Evolutionary conservation across 306 rosid species (phyloP).

Genomic region (Astragalus glycyphyllos): DNA sequence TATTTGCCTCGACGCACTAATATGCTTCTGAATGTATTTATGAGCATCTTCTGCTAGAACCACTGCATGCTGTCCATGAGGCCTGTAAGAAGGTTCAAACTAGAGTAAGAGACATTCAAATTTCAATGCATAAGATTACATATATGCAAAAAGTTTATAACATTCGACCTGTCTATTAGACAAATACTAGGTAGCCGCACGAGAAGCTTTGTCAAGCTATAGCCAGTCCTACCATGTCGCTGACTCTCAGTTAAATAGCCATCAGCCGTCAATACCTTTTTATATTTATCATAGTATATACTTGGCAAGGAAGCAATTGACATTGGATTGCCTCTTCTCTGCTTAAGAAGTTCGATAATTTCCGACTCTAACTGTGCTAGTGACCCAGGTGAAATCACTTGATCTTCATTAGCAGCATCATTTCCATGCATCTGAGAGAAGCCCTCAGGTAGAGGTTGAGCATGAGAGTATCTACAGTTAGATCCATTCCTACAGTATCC

Average conservation of each 20-base stretch:
- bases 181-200: conserved; percentile 67
- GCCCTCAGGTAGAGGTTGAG: conserved; percentile 52
- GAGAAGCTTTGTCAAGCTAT: conserved; percentile 86
- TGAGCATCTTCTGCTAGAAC: conserved; percentile 76
- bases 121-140: background rate
- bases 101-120: conserved; percentile 9
- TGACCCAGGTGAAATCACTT: conserved; percentile 58
- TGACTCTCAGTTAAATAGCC: conserved; percentile 96
- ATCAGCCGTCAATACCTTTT: conserved; percentile 76
- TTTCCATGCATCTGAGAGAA: conserved; percentile 52
- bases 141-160: background rate
- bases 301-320: conserved; percentile 89
- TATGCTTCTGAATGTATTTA: conserved; percentile 55
- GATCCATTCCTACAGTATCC: conserved; percentile 87
- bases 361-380: conserved; percentile 80
- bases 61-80: conserved; percentile 92
- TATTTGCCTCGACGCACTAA: conserved; percentile 79
- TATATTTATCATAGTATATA: conserved; percentile 74
- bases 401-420: conserved; percentile 61
- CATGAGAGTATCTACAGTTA: conserved; percentile 76
- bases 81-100: conserved; percentile 56
- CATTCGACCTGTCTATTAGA: conserved; percentile 73
- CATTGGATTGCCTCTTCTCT: conserved; percentile 71
- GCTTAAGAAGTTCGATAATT: conserved; percentile 69
- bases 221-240: conserved; percentile 91